Base-by-base conservation (phyloP, 805 yeast genomes). In the Yamadazyma nakazawae region DNA sequence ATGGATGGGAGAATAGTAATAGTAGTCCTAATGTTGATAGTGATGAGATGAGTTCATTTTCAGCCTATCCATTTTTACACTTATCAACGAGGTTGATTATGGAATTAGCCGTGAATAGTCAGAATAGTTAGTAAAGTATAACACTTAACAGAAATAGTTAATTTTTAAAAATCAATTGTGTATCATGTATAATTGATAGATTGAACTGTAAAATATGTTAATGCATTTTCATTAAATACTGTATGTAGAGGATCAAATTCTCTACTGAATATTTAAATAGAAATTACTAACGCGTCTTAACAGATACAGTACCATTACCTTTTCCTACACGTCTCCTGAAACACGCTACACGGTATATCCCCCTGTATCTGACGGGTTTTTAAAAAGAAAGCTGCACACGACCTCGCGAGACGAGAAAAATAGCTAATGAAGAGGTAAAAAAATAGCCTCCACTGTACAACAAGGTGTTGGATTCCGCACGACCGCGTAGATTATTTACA, bases 21-120 rank as follows among this genome's bases (percentile, higher is more conserved):
- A 39, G 52, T 43, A 32, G 46, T 44, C 40, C 69, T 65, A 70
- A 62, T 43, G 70, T 66, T 50, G 74, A 65, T 50, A 63, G 61
- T 43, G 94, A 86, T 54, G 92, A 85, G 54, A 87, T 85, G 67
- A 84, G 89, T 49, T 85, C 95, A n/a, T 89, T 90, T 60, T 84
- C 94, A 40, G 97, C 97, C 0, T 92, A 92, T 62, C 98, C 99
- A 26, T 92, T 92, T 64, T 72, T 94, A 59, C 96, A 94, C 64
- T 72, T 92, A 58, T 92, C 97, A 37, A 92, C 98, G 2, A 74
- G 90, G 59, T 76, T 92, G 53, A 92, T 92, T 52, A 90, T 92
- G 96, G 98, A 92, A 66, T 75, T 92, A 54, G 99, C 99, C 0
- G 98, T 94, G 14, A 94, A 92, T 61, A 82, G 92, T 59, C 96